A percentile compares a stretch with the other conserved stretches of the same genome.
Conservation (phyloP, 441 rosid species). For the Lepidium campestre region DNA sequence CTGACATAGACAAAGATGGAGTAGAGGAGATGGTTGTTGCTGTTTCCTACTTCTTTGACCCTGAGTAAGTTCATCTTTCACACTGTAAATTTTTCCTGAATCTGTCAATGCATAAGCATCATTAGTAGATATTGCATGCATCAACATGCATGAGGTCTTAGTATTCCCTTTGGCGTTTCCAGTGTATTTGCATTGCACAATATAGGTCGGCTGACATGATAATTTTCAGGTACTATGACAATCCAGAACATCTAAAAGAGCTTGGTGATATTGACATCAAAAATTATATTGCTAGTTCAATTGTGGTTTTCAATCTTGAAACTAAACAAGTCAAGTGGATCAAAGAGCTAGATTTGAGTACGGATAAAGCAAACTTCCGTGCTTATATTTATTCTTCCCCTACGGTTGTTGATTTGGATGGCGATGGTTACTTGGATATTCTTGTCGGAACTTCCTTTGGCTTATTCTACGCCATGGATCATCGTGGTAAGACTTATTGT, state of each 20-base stretch:
- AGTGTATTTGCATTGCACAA: background rate
- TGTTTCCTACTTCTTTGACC: slow-evolving; percentile 95
- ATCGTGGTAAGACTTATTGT: slow-evolving; percentile 58
- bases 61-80: slow-evolving; percentile 62
- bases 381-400: slow-evolving; percentile 96
- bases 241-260: slow-evolving; percentile 81
- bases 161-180: background rate
- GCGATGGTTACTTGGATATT: slow-evolving; percentile 96
- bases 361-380: slow-evolving; percentile 58
- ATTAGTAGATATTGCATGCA: background rate
- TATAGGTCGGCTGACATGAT: slow-evolving; percentile 9
- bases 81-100: background rate
- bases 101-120: slow-evolving; percentile 8
- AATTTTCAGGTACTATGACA: slow-evolving; percentile 83
- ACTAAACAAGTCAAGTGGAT: slow-evolving; percentile 98
- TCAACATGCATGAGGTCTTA: slow-evolving; percentile 1
- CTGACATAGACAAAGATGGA: slow-evolving; percentile 97
- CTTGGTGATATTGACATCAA: slow-evolving; percentile 82
- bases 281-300: slow-evolving; percentile 82
- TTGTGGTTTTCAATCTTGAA: slow-evolving; percentile 91
- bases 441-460: slow-evolving; percentile 98
- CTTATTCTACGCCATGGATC: slow-evolving; percentile 92
- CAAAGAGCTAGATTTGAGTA: slow-evolving; percentile 78
- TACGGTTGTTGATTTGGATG: slow-evolving; percentile 95
- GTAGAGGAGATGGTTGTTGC: slow-evolving; percentile 91